Conservation (phyloP, 2,329 filamentous ascomycete species). For the Arachnomyces sp. region DNA sequence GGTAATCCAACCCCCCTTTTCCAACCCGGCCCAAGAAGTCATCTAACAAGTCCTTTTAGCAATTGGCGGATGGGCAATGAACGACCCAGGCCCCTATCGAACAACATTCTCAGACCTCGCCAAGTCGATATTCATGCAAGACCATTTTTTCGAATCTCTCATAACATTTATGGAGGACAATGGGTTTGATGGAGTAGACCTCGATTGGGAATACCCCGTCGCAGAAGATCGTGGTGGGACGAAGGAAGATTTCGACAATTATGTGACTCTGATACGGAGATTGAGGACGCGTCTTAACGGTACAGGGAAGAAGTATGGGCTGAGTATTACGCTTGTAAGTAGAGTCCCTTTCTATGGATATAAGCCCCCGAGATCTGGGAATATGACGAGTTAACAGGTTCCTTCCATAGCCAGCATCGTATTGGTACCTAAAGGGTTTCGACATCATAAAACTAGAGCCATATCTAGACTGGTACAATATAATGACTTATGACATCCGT, state of each 20-base stretch:
- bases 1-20: too few species aligned
- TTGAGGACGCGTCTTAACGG: too few species aligned
- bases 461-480: conserved; percentile 19
- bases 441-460: conserved; percentile 13
- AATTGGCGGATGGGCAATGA: conserved; percentile 37
- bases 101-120: conserved; percentile 18
- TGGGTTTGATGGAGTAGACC: conserved; percentile 38
- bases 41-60: conserved; percentile 7
- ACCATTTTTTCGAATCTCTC: conserved; percentile 31
- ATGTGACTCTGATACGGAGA: conserved; percentile 15
- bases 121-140: conserved; percentile 10
- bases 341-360: background rate
- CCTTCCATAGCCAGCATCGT: conserved; percentile 18
- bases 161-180: conserved; percentile 24
- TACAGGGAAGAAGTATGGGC: conserved; percentile 11
- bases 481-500: conserved; percentile 24
- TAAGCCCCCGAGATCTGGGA: too few species aligned
- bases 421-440: conserved; percentile 25
- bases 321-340: conserved; percentile 14
- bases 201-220: conserved; percentile 39
- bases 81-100: conserved; percentile 20
- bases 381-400: too few species aligned
- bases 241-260: conserved; percentile 28
- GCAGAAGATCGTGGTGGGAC: conserved; percentile 33
- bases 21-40: too few species aligned